Evolutionary conservation across 2,329 filamentous ascomycete genomes (phyloP), one percentile per base, ranked within the genome.

Genomic region (Hymenoscyphus fructigenus): DNA sequence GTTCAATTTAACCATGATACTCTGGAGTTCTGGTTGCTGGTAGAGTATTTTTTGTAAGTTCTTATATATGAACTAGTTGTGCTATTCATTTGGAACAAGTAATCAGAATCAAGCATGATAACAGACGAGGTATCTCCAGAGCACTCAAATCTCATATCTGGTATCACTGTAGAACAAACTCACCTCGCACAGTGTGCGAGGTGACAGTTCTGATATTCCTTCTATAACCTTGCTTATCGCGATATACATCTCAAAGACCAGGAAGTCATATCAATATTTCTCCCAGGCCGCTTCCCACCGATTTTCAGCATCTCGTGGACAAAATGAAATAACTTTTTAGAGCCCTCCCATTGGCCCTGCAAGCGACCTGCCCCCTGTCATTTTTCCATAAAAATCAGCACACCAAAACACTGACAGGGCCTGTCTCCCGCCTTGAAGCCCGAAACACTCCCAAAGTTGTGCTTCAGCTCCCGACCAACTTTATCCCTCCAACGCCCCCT

Each of bases 371-470:
- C 56, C 28, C 56, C 29, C 23, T 20, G 29, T 9, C 26, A 26
- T 34, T 28, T 20, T 34, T 36, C 28, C 56, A 36, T n/a, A n/a
- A 29, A 15, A 29, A 14, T 34, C 57, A 36, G 32, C 57, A 32
- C 53, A 41, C 41, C 41, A 28, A 29, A 50, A 44, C 14, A 17
- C 36, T n/a, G n/a, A 23, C 28, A 10, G 20, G 28, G 38, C 28
- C 17, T 15, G 41, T 23, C 56, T 26, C 60, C 60, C 56, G 32
- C 36, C 29, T 56, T 56, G 47, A 57, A 59, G 29, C 57, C 57
- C 57, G 34, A 59, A 23, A 59, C 29, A 36, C 34, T 29, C 12
- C 29, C 57, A 59, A 34, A 34, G 17, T 34, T 34, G 34, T 59
- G 34, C 34, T 38, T 29, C 28, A 36, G 12, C 57, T 60, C 41